These are phyloP conservation scores for Verticillium nubilum DNA, from an alignment of 2,329 filamentous ascomycete species.

Conservation along the genomic window DNA sequence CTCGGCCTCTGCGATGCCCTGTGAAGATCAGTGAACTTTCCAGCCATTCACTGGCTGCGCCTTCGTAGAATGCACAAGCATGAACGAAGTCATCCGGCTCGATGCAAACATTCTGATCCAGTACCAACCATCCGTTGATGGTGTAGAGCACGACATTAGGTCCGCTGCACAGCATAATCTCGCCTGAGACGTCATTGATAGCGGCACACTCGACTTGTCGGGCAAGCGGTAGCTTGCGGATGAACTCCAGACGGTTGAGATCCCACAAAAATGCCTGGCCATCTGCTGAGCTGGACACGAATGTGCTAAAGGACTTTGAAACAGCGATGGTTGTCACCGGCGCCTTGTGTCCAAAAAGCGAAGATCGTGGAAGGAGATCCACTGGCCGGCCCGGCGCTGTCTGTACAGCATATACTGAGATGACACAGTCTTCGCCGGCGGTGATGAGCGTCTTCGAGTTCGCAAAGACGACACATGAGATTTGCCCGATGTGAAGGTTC, in stretches of 20 bases:
- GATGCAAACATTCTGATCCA: constrained; percentile 75
- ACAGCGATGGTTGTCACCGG: constrained; percentile 78
- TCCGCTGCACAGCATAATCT: constrained; percentile 80
- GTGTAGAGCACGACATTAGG: constrained; percentile 74
- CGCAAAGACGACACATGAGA: constrained; percentile 77
- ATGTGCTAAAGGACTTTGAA: constrained; percentile 80
- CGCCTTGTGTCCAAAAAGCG: constrained; percentile 84
- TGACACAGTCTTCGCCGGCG: constrained; percentile 84
- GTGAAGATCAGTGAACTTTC: constrained; percentile 84
- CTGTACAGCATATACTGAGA: constrained; percentile 75
- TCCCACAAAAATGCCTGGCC: constrained; percentile 90
- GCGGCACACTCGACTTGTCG: constrained; percentile 65
- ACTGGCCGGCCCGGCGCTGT: constrained; percentile 61
- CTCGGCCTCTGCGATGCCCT: constrained; percentile 75
- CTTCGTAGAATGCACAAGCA: constrained; percentile 89
- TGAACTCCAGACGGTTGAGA: constrained; percentile 81
- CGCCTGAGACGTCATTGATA: constrained; percentile 87
- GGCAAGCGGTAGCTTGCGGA: constrained; percentile 62
- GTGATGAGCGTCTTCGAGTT: constrained; percentile 90
- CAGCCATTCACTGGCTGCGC: constrained; percentile 84
- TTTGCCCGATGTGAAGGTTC: constrained; percentile 85
- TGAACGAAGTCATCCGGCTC: constrained; percentile 69
- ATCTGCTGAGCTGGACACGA: constrained; percentile 77
- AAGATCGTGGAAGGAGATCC: constrained; percentile 72
- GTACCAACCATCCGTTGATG: constrained; percentile 76